Evolutionary conservation across 2,329 filamentous ascomycete species (phyloP), one percentile per base, ranked within the genome.

Genomic region (Cladosporium sp.): DNA sequence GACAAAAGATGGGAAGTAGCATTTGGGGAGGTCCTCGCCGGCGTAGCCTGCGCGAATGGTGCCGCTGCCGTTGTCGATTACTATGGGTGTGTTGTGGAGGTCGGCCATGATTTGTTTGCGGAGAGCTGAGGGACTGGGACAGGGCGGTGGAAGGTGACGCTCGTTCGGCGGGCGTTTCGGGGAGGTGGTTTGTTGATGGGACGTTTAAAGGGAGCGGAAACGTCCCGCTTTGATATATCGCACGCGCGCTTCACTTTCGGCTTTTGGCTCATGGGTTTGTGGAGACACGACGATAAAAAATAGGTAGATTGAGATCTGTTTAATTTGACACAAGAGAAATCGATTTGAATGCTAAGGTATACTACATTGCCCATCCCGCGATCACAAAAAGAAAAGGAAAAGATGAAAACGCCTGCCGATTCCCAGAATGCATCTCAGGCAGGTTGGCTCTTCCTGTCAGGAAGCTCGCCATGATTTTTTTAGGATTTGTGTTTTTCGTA

Each of bases 21-120:
- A 96, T 80, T 96, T 96, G 19, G 94, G 94, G 51, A 93, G 81
- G 73, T 99, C 94, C 70, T 97, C 92, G 66, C 94, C 94, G 37
- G 94, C 94, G 73, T 97, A 99, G 20, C 94, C 94, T 57, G 94
- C 94, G 73, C 95, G 86, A 73, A 99, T 97, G 4, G 94, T 99
- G 65, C 94, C 94, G 66, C 92, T 97, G 70, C 94, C 94, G 79
- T 99, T 99, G 84, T 99, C 94, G 71, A 99, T 89, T 73, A 99
- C 94, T 75, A 99, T 96, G 60, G 94, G 92, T 66, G 92, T 92
- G 82, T 99, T 99, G 82, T 97, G 94, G 58, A 97, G 86, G 72
- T 88, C 87, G 65, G 82, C 80, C 84, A 88, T 87, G 55, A 12
- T 58, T 11, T 36, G 22, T 12, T 45, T 20, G 28, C 7, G 40